A percentile compares a stretch with the other conserved stretches of the same genome.
phyloP scores from a whole-genome alignment of 129 eudicot genomes.

The Ambrosia artemisiifolia region DNA sequence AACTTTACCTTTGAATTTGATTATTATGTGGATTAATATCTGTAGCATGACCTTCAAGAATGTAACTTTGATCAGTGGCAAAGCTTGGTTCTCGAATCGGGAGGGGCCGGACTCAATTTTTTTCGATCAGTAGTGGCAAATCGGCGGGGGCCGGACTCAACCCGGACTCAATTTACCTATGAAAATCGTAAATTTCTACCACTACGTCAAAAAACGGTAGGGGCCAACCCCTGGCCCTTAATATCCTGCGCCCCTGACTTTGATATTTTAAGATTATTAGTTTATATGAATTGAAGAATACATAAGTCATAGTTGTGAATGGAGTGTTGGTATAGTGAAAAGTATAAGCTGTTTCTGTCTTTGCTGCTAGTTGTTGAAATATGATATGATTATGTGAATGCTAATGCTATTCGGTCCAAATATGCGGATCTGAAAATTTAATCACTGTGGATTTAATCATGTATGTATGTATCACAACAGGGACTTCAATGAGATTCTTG shows the following conservation, averaged over 20 bases:
- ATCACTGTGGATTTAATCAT: not conserved
- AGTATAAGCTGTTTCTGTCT: not conserved
- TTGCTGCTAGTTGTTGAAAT: not conserved
- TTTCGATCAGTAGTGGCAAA: no score
- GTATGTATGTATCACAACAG: conserved; percentile 23
- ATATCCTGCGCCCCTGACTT: no score
- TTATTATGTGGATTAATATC: not conserved
- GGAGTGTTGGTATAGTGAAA: not conserved
- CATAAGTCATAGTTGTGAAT: not conserved
- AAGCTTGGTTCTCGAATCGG: no score
- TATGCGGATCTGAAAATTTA: not conserved
- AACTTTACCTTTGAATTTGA: not conserved
- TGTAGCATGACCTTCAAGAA: not conserved
- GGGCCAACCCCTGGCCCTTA: no score
- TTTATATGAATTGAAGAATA: not conserved
- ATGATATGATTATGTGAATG: conserved; percentile 6
- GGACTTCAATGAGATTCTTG: conserved; percentile 68
- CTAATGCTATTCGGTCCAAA: not conserved
- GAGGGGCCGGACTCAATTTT: no score
- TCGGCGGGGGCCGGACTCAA: no score
- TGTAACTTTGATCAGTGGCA: not conserved
- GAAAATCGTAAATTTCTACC: no score
- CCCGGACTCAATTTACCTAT: no score
- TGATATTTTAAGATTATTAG: not conserved
- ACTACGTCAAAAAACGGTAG: no score